Base-by-base conservation (phyloP, 768 basidiomycete genomes). In the Artomyces pyxidatus region DNA sequence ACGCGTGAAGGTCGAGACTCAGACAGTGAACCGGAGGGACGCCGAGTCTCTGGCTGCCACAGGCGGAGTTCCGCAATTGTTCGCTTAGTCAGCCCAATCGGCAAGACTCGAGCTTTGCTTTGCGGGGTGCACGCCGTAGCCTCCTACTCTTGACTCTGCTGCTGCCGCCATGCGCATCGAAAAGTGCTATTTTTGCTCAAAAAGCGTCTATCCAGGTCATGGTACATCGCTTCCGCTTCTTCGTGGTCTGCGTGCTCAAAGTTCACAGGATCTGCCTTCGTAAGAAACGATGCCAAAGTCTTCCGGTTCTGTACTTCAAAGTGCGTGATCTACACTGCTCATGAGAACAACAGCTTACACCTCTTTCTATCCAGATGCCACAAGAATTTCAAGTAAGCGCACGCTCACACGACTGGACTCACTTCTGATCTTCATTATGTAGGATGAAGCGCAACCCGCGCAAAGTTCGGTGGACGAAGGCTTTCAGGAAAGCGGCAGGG, bases 361-460 rank as follows among this genome's bases (percentile, higher is more conserved):
- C 37, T 37, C 48, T 5, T 35, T 32, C 19, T 14, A 47, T 45
- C 12, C 46, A 94, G 90, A 75, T 96, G 96, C 65, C 90, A 97
- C 68, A 98, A 98, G 72, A 99, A 97, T 69, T 99, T 99, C 82
- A 99, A 99, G 92, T 91, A 60, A 56, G 78, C 64, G 0, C 5
- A 35, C 23, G 9, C 16, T 4, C 46, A 42, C n/a, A 29, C 30
- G 39, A 16, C 21, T 21, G 11, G 32, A 11, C 41, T 10, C 16
- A 17, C 7, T 21, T 27, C 50, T 42, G 23, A 43, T 27, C 45
- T 14, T 22, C 47, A 46, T 17, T 47, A 38, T 22, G 4, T 57
- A 94, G 92, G 69, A 97, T 98, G 96, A 98, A 98, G 74, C 87
- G 96, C 32, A 99, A 98, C 70, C 96, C 96, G 39, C 84, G 96